phyloP scores from a whole-genome alignment of 805 yeast genomes.

The Wickerhamomyces xylosicus region DNA sequence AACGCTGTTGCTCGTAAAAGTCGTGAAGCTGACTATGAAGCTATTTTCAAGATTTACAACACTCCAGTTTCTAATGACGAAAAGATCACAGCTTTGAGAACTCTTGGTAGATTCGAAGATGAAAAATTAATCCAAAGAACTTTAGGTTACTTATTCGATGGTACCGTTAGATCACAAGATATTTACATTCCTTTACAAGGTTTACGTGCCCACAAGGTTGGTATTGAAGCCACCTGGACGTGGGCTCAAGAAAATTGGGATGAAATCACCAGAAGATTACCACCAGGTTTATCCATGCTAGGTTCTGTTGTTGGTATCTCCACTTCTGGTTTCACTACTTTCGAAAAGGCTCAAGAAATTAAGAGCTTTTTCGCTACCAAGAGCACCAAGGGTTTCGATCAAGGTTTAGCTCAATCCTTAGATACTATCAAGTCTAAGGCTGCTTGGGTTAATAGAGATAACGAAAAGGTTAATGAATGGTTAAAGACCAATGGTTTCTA shows the following conservation, averaged over 20 bases:
- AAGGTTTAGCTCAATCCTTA: slow-evolving; percentile 53
- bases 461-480: slow-evolving; percentile 37
- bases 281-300: slow-evolving; percentile 75
- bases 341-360: slow-evolving; percentile 40
- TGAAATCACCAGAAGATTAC: slow-evolving; percentile 50
- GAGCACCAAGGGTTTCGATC: slow-evolving; percentile 55
- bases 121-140: slow-evolving; percentile 44
- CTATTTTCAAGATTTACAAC: slow-evolving; percentile 47
- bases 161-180: slow-evolving; percentile 60
- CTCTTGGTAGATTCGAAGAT: slow-evolving; percentile 56
- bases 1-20: slow-evolving; percentile 58
- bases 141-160: slow-evolving; percentile 44
- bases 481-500: slow-evolving; percentile 26
- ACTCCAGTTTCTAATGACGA: slow-evolving; percentile 56
- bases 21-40: slow-evolving; percentile 50
- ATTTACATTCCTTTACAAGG: slow-evolving; percentile 71
- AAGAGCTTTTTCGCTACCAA: slow-evolving; percentile 39
- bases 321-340: slow-evolving; percentile 50
- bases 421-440: slow-evolving; percentile 49
- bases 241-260: slow-evolving; percentile 77
- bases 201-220: slow-evolving; percentile 48
- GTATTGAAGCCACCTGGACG: slow-evolving; percentile 59
- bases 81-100: slow-evolving; percentile 56
- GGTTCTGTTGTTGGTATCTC: slow-evolving; percentile 60
- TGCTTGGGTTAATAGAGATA: slow-evolving; percentile 50